Conservation (phyloP, 2,329 filamentous ascomycete genomes). For the Penicillium sp. region DNA sequence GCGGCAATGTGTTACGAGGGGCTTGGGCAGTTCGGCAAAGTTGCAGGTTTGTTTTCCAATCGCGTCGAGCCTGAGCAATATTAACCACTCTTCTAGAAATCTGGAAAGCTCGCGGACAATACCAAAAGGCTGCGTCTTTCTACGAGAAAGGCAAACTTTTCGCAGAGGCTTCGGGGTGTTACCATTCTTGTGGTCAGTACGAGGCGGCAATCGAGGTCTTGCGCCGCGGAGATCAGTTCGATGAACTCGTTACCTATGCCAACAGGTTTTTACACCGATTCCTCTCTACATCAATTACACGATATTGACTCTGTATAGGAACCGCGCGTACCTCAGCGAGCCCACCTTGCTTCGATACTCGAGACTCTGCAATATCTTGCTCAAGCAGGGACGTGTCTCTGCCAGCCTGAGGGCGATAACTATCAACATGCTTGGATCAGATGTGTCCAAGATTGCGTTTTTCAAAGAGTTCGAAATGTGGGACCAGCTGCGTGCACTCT, state of each 20-base stretch:
- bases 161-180: slow-evolving; percentile 15
- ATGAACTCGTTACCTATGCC: slow-evolving; percentile 20
- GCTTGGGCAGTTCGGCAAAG: slow-evolving; percentile 14
- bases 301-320: slow-evolving; percentile 3
- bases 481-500: slow-evolving; percentile 12
- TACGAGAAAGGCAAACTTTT: slow-evolving; percentile 12
- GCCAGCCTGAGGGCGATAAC: slow-evolving; percentile 10
- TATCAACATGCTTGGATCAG: slow-evolving; percentile 17
- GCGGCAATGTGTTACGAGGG: slow-evolving; percentile 13
- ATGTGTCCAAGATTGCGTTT: slow-evolving; percentile 13
- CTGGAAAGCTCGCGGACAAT: slow-evolving; percentile 13
- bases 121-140: slow-evolving; percentile 13
- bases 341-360: slow-evolving; percentile 10
- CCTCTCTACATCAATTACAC: background rate
- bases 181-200: slow-evolving; percentile 9
- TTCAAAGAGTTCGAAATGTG: slow-evolving; percentile 21
- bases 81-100: slow-evolving; percentile 10
- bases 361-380: slow-evolving; percentile 19
- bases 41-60: slow-evolving; percentile 13
- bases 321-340: slow-evolving; percentile 3
- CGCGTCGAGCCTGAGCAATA: background rate
- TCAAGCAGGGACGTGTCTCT: slow-evolving; percentile 20
- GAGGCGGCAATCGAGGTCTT: slow-evolving; percentile 18
- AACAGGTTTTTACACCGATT: slow-evolving; percentile 1
- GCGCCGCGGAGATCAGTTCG: slow-evolving; percentile 15